Percentiles rank a stretch among this genome's conserved stretches.
Conservation (phyloP, 176 grass and related monocot species). For the Zoysia japonica region DNA sequence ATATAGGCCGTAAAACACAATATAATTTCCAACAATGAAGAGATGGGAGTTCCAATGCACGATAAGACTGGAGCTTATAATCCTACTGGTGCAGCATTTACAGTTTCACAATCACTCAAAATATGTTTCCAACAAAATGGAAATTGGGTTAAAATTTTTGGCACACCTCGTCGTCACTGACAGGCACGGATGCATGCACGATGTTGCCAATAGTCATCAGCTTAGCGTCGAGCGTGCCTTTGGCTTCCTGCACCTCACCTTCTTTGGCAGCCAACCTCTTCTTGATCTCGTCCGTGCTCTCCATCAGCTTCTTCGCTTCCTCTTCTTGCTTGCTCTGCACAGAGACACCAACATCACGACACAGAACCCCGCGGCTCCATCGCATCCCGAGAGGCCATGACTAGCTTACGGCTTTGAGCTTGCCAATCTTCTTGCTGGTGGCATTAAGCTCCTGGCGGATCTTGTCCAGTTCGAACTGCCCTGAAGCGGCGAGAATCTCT, state of each 20-base stretch:
- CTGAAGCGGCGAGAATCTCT: slow-evolving; percentile 7
- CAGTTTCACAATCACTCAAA: background rate
- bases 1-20: background rate
- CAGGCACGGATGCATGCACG: slow-evolving; percentile 70
- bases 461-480: slow-evolving; percentile 77
- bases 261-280: slow-evolving; percentile 63
- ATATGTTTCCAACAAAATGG: background rate
- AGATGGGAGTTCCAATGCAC: background rate
- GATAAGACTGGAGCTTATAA: background rate
- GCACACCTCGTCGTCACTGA: slow-evolving; percentile 65
- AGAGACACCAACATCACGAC: background rate
- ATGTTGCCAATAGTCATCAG: slow-evolving; percentile 76
- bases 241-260: slow-evolving; percentile 77
- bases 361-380: background rate
- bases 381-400: background rate
- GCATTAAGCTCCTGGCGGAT: slow-evolving; percentile 78
- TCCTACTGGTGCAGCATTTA: background rate
- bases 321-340: slow-evolving; percentile 53
- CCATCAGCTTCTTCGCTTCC: slow-evolving; percentile 67
- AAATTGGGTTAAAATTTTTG: background rate
- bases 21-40: background rate
- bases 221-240: slow-evolving; percentile 59
- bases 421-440: slow-evolving; percentile 79
- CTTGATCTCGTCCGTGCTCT: slow-evolving; percentile 77
- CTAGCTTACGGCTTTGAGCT: slow-evolving; percentile 66